Evolutionary conservation across 2,329 filamentous ascomycete species (phyloP).

Genomic region (Lasiodiplodia gonubiensis): DNA sequence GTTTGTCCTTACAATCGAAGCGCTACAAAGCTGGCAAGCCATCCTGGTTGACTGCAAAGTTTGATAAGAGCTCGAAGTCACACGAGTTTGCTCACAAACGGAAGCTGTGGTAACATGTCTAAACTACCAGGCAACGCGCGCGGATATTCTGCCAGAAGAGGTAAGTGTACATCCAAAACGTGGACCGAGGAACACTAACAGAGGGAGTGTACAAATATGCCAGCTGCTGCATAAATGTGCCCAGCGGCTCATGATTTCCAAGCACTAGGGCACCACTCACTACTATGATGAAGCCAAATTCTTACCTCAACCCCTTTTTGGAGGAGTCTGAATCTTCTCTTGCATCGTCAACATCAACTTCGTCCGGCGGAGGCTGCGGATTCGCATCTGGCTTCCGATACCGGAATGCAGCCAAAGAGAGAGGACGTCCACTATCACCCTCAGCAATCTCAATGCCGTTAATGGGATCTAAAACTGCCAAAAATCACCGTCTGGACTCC

Average conservation of each 20-base stretch:
- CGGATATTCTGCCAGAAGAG: not conserved
- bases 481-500: not conserved
- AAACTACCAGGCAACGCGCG: not conserved
- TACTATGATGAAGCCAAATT: not conserved
- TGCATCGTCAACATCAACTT: not conserved
- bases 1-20: slow-evolving; percentile 2
- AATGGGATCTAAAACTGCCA: not conserved
- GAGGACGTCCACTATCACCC: not conserved
- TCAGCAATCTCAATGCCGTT: not conserved
- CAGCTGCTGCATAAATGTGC: not conserved
- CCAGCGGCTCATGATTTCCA: not conserved
- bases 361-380: not conserved
- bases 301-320: not conserved
- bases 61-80: not conserved
- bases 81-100: slow-evolving; percentile 13
- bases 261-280: not conserved
- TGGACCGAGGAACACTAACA: not conserved
- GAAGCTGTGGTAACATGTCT: not conserved
- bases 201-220: not conserved
- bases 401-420: not conserved
- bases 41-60: not conserved
- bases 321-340: not conserved
- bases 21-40: not conserved
- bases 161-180: not conserved
- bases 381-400: not conserved